These are phyloP conservation scores for Buxus sempervirens DNA, from an alignment of 164 flowering plant species.

Conservation along the genomic window DNA sequence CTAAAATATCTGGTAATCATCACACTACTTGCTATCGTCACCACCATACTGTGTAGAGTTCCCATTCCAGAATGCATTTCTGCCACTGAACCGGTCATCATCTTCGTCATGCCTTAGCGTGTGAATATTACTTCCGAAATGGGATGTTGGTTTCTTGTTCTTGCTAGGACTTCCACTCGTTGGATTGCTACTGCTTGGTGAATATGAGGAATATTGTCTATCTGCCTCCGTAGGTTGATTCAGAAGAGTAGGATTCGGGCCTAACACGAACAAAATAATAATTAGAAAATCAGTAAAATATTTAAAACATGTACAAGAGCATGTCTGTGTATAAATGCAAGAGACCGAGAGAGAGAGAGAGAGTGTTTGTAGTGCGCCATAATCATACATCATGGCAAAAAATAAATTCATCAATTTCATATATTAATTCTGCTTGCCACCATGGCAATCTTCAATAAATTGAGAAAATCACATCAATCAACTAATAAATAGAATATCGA, in stretches of 20 bases:
- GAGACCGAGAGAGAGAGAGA: no score
- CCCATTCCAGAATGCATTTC: constrained; percentile 88
- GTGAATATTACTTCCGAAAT: constrained; percentile 70
- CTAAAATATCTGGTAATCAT: no score
- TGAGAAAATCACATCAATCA: no score
- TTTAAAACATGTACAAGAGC: no score
- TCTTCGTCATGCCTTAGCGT: constrained; percentile 71
- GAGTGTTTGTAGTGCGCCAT: no score
- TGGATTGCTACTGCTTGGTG: constrained; percentile 23
- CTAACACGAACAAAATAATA: constrained; percentile 26
- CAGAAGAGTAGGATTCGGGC: constrained; percentile 38
- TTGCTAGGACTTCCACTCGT: constrained; percentile 24
- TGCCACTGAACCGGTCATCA: constrained; percentile 39
- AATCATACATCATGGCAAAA: no score
- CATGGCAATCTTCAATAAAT: no score
- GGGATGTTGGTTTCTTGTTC: constrained; percentile 32
- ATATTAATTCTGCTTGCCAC: no score
- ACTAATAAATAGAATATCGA: no score
- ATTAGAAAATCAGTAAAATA: neutral
- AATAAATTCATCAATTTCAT: no score
- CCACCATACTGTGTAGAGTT: constrained; percentile 88
- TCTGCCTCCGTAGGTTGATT: constrained; percentile 26
- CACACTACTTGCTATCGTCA: constrained; percentile 19
- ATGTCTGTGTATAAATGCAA: no score
- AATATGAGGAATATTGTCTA: constrained; percentile 12